Evolutionary conservation across 192 early-diverging fungal species (phyloP).

Genomic region (Podila clonocystis): DNA sequence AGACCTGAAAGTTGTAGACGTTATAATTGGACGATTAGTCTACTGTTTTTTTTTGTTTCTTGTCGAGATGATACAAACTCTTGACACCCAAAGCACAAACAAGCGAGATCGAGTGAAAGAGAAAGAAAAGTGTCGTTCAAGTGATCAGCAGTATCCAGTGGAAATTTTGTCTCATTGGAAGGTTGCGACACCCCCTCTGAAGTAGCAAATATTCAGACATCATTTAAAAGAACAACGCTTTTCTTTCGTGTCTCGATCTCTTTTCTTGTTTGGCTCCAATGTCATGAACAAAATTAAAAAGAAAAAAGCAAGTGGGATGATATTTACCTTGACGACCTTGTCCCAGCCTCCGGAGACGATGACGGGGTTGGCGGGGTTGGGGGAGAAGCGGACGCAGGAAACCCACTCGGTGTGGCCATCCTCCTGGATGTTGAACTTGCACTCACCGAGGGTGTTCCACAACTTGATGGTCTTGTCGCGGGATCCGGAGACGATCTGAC

Average conservation of each 20-base stretch:
- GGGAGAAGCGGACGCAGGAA: slow-evolving; percentile 99
- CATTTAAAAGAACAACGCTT: slow-evolving; percentile 23
- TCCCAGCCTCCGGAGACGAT: slow-evolving; percentile 99
- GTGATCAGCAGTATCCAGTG: slow-evolving; percentile 55
- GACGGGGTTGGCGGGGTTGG: slow-evolving; percentile 98
- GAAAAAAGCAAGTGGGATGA: slow-evolving; percentile 8
- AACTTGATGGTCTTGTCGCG: slow-evolving; percentile 99
- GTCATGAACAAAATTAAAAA: background rate
- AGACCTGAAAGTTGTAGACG: slow-evolving; percentile 73
- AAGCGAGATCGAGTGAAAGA: background rate
- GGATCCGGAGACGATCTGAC: slow-evolving; percentile 98
- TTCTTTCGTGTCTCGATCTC: slow-evolving; percentile 17
- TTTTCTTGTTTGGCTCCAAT: background rate
- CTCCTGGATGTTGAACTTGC: slow-evolving; percentile 98
- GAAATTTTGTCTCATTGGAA: slow-evolving; percentile 70
- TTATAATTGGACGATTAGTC: slow-evolving; percentile 7
- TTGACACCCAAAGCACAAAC: too few species aligned
- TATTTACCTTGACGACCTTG: slow-evolving; percentile 97
- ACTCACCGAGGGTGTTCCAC: slow-evolving; percentile 99
- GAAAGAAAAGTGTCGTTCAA: background rate
- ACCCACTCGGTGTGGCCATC: slow-evolving; percentile 99
- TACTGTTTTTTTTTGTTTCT: background rate
- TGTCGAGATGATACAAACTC: background rate
- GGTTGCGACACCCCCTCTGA: slow-evolving; percentile 64
- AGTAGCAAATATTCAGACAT: slow-evolving; percentile 80